Evolutionary conservation across 179 eudicot genomes (phyloP).

Genomic region (Silene coronaria): DNA sequence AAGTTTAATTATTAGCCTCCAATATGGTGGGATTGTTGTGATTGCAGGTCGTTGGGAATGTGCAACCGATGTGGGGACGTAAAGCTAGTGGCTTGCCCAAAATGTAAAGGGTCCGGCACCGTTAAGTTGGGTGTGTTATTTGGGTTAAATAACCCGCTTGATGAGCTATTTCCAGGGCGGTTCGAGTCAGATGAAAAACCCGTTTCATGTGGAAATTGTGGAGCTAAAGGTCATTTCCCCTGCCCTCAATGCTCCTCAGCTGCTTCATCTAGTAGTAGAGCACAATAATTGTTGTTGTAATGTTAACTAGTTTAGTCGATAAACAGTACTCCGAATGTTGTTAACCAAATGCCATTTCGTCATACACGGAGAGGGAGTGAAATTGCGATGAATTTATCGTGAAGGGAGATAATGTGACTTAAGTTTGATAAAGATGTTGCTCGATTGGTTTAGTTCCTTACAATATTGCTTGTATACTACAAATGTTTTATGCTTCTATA

Average conservation of each 20-base stretch:
- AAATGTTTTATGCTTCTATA: too few species aligned
- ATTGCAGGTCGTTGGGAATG: constrained; percentile 68
- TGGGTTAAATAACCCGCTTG: constrained; percentile 30
- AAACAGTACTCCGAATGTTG: too few species aligned
- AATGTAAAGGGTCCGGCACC: constrained; percentile 61
- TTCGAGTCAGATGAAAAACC: constrained; percentile 26
- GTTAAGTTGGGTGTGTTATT: constrained; percentile 48
- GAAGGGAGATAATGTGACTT: too few species aligned
- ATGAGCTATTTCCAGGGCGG: constrained; percentile 28
- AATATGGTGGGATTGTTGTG: background rate
- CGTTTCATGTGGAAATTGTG: constrained; percentile 36
- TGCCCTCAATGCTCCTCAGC: constrained; percentile 49
- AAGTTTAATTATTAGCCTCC: too few species aligned
- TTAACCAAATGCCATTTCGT: too few species aligned
- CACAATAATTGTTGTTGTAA: background rate
- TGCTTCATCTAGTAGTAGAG: background rate
- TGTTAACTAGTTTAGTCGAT: too few species aligned
- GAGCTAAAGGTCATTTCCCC: constrained; percentile 46
- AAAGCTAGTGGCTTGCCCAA: constrained; percentile 62
- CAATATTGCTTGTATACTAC: too few species aligned
- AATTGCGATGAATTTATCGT: too few species aligned
- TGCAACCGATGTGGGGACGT: constrained; percentile 81
- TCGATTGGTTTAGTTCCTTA: too few species aligned
- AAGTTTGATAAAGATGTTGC: too few species aligned
- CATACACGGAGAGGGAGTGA: too few species aligned